Base-by-base conservation (phyloP, 169 alveolate genomes). In the Eimeria maxima region DNA sequence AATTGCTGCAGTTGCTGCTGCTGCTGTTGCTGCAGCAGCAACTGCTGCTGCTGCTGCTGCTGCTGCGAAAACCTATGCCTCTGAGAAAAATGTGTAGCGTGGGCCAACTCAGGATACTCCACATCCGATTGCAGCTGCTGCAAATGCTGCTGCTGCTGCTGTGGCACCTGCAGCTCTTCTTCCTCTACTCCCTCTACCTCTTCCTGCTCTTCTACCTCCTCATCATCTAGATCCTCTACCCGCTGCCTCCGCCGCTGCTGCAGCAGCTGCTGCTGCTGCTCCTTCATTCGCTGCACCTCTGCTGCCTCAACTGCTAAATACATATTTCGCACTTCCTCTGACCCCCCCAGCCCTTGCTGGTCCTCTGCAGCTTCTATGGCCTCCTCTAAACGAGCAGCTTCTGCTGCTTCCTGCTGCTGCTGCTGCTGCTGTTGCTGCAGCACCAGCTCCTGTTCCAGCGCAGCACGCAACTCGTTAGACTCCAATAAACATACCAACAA, bases 331-430 rank as follows among this genome's bases (percentile, higher is more conserved):
- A 65, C 42, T 10, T 10, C 33, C 13, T 65, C 76, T 24, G 76
- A 22, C 42, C 76, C 33, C n/a, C 11, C 76, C n/a, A 24, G 33
- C 13, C 8, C 76, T 65, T 65, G 76, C 76, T 24, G 76, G 33
- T 24, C 13, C 33, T 22, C n/a, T 65, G 76, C 76, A 18, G 42
- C 33, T 27, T 65, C 76, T 10, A 10, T 7, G 33, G n/a, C 76
- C 6, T 78, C 65, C 65, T 38, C 65, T 65, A 27, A 57, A 13
- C 47, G 89, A 20, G 22, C 55, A 14, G 89, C 67, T 45, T 78
- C 89, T 20, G 18, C 60, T 38, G 20, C 89, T 8, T 33, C 65
- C 65, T 78, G 89, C 89, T 44, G 89, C 89, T 47, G 89, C 89
- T 38, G 89, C 65, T 78, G 57, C 89, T 44, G 65, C 65, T 44